Conservation (phyloP, 1,284 basidiomycete species). For the Erythrobasidium hasegawianum region DNA sequence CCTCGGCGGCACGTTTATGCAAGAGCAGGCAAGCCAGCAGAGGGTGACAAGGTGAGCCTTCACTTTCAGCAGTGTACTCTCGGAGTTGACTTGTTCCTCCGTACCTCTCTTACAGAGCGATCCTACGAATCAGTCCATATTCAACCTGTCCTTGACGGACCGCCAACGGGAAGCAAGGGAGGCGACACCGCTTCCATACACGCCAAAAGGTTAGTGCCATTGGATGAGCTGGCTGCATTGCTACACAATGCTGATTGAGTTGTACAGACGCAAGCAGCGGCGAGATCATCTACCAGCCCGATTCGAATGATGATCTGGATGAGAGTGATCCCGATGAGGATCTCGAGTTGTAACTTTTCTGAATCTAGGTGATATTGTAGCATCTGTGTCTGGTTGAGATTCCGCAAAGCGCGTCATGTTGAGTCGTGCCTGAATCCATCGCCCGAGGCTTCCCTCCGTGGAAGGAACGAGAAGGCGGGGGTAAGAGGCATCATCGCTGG, state of each 20-base stretch:
- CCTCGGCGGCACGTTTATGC: too few species aligned
- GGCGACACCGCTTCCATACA: conserved; percentile 78
- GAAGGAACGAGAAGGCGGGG: conserved; percentile 3
- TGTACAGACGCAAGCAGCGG: conserved; percentile 47
- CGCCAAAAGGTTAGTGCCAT: conserved; percentile 66
- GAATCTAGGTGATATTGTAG: too few species aligned
- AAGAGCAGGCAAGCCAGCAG: too few species aligned
- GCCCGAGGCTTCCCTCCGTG: neutral
- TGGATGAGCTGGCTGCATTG: too few species aligned
- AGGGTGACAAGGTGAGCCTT: too few species aligned
- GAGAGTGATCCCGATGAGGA: conserved; percentile 88
- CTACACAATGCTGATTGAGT: conserved; percentile 47
- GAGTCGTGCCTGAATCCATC: neutral
- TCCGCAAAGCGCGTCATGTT: neutral
- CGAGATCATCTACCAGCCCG: conserved; percentile 69
- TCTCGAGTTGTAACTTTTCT: conserved; percentile 62
- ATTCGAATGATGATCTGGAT: conserved; percentile 81
- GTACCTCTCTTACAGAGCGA: too few species aligned
- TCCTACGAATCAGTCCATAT: conserved; percentile 54
- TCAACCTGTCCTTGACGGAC: conserved; percentile 79
- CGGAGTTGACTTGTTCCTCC: too few species aligned
- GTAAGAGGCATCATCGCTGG: conserved; percentile 2
- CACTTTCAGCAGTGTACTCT: too few species aligned
- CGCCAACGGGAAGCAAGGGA: conserved; percentile 74
- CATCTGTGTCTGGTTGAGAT: neutral